Conservation (phyloP, 768 basidiomycete genomes). For the Tylopilus felleus region DNA sequence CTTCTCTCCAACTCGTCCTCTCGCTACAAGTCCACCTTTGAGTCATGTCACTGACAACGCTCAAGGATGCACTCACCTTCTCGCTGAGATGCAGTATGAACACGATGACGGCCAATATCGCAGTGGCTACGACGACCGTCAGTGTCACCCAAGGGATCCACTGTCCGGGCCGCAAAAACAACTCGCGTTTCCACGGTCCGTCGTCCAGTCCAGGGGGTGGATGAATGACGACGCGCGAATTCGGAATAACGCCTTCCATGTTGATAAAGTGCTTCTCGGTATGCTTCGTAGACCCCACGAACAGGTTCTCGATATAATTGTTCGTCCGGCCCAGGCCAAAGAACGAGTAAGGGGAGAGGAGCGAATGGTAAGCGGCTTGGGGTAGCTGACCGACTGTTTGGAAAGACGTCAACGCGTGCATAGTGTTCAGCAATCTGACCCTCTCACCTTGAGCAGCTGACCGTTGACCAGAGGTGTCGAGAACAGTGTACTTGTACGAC, state of each 20-base stretch:
- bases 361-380: conserved; percentile 87
- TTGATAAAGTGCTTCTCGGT: conserved; percentile 72
- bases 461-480: conserved; percentile 84
- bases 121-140: conserved; percentile 71
- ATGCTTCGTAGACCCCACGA: conserved; percentile 88
- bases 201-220: conserved; percentile 59
- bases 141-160: conserved; percentile 99
- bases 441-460: conserved; percentile 82
- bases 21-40: conserved; percentile 46
- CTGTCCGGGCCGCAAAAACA: conserved; percentile 90
- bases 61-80: conserved; percentile 55
- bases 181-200: conserved; percentile 72
- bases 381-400: conserved; percentile 82
- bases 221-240: conserved; percentile 93
- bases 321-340: conserved; percentile 97
- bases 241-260: conserved; percentile 97
- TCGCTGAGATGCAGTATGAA: conserved; percentile 87
- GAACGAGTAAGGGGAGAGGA: conserved; percentile 91
- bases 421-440: not conserved
- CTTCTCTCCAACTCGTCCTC: conserved; percentile 93
- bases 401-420: conserved; percentile 1
- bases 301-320: conserved; percentile 98
- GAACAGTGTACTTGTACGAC: conserved; percentile 94
- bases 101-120: conserved; percentile 76
- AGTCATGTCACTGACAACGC: conserved; percentile 1